A percentile compares a stretch with the other conserved stretches of the same genome.
Evolutionary conservation across 2,329 filamentous ascomycete species (phyloP).

Genomic region (Aspergillus carbonarius): DNA sequence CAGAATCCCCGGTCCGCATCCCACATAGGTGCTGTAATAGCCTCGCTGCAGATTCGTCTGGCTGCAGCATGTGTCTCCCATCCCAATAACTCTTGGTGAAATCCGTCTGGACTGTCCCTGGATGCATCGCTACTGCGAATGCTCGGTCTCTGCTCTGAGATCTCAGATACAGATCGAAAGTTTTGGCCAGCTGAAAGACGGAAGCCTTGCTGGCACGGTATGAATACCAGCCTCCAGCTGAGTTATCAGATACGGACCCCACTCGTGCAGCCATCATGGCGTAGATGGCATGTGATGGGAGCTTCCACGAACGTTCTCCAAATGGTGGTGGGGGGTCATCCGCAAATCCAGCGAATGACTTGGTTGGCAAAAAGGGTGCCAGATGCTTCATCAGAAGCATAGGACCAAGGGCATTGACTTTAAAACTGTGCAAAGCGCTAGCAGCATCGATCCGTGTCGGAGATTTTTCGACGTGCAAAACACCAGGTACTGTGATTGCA

Average conservation of each 20-base stretch:
- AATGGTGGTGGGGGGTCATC: not conserved
- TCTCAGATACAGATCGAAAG: constrained; percentile 66
- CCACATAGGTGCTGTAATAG: constrained; percentile 60
- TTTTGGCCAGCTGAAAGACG: constrained; percentile 69
- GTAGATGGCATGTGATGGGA: constrained; percentile 61
- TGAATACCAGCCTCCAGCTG: constrained; percentile 75
- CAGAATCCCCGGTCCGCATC: constrained; percentile 37
- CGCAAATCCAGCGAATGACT: constrained; percentile 44
- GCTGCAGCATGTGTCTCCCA: constrained; percentile 66
- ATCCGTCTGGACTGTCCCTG: constrained; percentile 75
- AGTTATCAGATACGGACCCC: constrained; percentile 70
- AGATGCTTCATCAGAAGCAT: constrained; percentile 78
- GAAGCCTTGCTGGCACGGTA: constrained; percentile 76
- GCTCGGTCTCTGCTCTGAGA: constrained; percentile 61
- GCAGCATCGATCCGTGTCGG: constrained; percentile 63
- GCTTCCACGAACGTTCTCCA: constrained; percentile 25
- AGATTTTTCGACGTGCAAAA: constrained; percentile 71
- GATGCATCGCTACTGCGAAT: constrained; percentile 70
- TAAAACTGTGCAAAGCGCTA: constrained; percentile 66
- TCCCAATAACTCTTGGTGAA: constrained; percentile 72
- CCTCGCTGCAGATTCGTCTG: constrained; percentile 64
- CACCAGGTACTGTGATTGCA: constrained; percentile 67
- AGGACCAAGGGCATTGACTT: constrained; percentile 71
- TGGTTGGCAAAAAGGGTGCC: constrained; percentile 64
- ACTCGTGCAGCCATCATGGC: constrained; percentile 77